Conservation (phyloP, 1,284 basidiomycete genomes). For the Marasmius fiardii region DNA sequence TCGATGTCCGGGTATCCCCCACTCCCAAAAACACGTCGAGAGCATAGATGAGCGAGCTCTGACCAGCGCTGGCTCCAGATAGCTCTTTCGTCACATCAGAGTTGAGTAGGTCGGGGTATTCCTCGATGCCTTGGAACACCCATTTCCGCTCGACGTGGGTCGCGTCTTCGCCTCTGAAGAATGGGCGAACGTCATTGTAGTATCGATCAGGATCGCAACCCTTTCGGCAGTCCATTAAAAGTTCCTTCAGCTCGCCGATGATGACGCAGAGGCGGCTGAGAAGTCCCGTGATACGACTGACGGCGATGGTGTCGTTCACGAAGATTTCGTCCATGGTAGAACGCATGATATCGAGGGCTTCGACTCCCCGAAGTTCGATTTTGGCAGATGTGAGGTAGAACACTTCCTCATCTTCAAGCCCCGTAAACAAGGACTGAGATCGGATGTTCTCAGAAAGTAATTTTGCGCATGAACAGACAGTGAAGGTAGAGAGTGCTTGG, state of each 20-base stretch:
- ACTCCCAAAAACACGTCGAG: slow-evolving; percentile 89
- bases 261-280: slow-evolving; percentile 61
- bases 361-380: slow-evolving; percentile 88
- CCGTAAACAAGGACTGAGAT: slow-evolving; percentile 75
- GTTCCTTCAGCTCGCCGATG: slow-evolving; percentile 59
- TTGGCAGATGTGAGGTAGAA: slow-evolving; percentile 89
- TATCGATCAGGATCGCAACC: slow-evolving; percentile 81
- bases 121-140: slow-evolving; percentile 80
- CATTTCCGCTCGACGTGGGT: slow-evolving; percentile 64
- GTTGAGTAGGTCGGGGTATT: slow-evolving; percentile 32
- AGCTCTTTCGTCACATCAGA: slow-evolving; percentile 57
- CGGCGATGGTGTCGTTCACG: slow-evolving; percentile 78
- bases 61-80: slow-evolving; percentile 88
- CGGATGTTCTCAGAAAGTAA: slow-evolving; percentile 54
- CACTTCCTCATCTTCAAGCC: slow-evolving; percentile 80
- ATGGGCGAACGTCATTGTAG: slow-evolving; percentile 77
- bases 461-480: slow-evolving; percentile 14
- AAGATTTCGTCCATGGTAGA: slow-evolving; percentile 90
- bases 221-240: slow-evolving; percentile 68
- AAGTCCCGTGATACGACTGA: slow-evolving; percentile 71
- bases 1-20: slow-evolving; percentile 51
- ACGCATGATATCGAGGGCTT: slow-evolving; percentile 85
- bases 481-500: slow-evolving; percentile 5
- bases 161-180: slow-evolving; percentile 84
- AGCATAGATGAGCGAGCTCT: slow-evolving; percentile 86